Evolutionary conservation across 805 yeast species (phyloP).

Genomic region (Starmerella gropengiesseri): DNA sequence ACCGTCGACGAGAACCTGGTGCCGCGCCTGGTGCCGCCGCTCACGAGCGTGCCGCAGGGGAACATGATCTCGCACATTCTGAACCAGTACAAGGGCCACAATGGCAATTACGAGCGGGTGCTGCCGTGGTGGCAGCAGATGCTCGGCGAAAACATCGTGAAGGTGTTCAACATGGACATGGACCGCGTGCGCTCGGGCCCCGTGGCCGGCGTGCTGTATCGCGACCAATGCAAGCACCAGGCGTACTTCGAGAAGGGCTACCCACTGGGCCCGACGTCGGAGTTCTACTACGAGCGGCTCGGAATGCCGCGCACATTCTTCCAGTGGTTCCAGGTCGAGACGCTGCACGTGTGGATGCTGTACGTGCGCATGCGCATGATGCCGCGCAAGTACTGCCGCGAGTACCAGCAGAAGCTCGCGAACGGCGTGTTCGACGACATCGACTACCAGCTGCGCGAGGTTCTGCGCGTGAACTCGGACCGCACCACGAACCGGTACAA

Average conservation of each 20-base stretch:
- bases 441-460: conserved; percentile 74
- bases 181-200: conserved; percentile 89
- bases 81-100: conserved; percentile 26
- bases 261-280: conserved; percentile 54
- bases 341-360: conserved; percentile 85
- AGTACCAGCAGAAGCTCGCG: conserved; percentile 83
- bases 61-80: conserved; percentile 25
- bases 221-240: conserved; percentile 77
- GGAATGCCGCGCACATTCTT: conserved; percentile 76
- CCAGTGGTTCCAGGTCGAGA: conserved; percentile 93
- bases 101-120: conserved; percentile 21
- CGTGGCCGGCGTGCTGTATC: conserved; percentile 80
- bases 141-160: conserved; percentile 29
- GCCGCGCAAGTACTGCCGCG: conserved; percentile 80
- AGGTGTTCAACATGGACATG: conserved; percentile 66
- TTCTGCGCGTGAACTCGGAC: conserved; percentile 72
- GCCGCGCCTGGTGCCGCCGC: conserved; percentile 23
- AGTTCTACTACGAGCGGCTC: conserved; percentile 74
- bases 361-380: conserved; percentile 92
- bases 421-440: conserved; percentile 85
- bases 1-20: conserved; percentile 18
- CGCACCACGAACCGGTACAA: conserved; percentile 74
- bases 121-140: conserved; percentile 27
- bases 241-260: conserved; percentile 34
- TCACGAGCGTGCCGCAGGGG: conserved; percentile 21